A percentile compares a stretch with the other conserved stretches of the same genome.
These are phyloP conservation scores for Hyaloperonospora brassicae DNA, from an alignment of 352 stramenopile genomes.

Conservation along the genomic window DNA sequence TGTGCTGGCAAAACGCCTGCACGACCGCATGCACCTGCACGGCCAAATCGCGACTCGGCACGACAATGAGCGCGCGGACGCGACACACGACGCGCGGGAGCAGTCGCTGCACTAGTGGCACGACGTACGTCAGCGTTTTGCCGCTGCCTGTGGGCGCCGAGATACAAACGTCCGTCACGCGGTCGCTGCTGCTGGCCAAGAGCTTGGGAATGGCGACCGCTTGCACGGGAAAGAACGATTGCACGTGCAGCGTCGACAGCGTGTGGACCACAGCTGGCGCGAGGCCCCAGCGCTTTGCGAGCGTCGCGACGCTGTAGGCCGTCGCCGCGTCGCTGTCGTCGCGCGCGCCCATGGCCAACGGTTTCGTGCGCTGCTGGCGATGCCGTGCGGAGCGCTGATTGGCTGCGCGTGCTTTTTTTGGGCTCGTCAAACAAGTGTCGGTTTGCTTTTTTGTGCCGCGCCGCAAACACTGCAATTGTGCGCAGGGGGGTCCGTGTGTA, in stretches of 20 bases:
- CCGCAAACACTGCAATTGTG: too few species aligned
- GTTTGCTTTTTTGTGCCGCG: too few species aligned
- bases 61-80: slow-evolving; percentile 91
- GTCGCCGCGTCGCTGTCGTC: slow-evolving; percentile 28
- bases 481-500: too few species aligned
- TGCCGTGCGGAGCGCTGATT: too few species aligned
- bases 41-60: slow-evolving; percentile 95
- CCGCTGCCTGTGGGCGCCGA: slow-evolving; percentile 94
- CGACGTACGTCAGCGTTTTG: slow-evolving; percentile 96
- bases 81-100: slow-evolving; percentile 68
- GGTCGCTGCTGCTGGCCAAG: slow-evolving; percentile 73
- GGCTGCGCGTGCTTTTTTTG: too few species aligned
- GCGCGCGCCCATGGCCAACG: slow-evolving; percentile 13
- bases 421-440: too few species aligned
- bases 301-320: slow-evolving; percentile 62
- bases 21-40: slow-evolving; percentile 84
- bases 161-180: slow-evolving; percentile 92
- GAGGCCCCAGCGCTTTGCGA: slow-evolving; percentile 44
- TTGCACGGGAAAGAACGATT: slow-evolving; percentile 94
- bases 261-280: slow-evolving; percentile 36
- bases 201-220: slow-evolving; percentile 90
- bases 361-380: not conserved
- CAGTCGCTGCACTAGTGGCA: slow-evolving; percentile 92
- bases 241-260: slow-evolving; percentile 42
- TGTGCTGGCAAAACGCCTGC: slow-evolving; percentile 50